phyloP scores from a whole-genome alignment of 768 basidiomycete species.

The Hemileccinum rubropunctum region DNA sequence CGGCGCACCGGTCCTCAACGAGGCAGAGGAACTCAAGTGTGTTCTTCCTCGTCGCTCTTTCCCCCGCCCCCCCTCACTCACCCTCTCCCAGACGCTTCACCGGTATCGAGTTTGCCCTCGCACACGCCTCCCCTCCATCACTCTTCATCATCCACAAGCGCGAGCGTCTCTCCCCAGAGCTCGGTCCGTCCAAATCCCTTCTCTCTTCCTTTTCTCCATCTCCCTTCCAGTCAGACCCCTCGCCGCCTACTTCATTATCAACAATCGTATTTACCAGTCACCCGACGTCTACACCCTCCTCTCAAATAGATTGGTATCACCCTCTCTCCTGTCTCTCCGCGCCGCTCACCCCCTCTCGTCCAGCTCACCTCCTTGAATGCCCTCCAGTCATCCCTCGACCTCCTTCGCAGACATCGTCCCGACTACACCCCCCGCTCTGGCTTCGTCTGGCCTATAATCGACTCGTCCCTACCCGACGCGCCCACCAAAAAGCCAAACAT shows the following conservation, averaged over 20 bases:
- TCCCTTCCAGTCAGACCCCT: constrained; percentile 60
- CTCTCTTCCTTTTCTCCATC: neutral
- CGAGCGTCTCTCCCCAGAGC: constrained; percentile 76
- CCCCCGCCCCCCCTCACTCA: constrained; percentile 1
- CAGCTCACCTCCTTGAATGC: constrained; percentile 69
- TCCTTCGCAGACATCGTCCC: constrained; percentile 69
- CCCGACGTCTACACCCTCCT: constrained; percentile 83
- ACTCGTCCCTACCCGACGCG: constrained; percentile 45
- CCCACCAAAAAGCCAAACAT: constrained; percentile 38
- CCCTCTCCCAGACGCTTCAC: constrained; percentile 63
- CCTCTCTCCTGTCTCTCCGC: neutral
- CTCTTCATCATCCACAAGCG: constrained; percentile 90
- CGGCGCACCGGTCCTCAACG: constrained; percentile 71
- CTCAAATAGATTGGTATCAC: constrained; percentile 74
- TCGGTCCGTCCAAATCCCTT: constrained; percentile 50
- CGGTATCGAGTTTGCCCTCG: constrained; percentile 84
- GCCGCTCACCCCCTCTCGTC: neutral
- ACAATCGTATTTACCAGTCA: constrained; percentile 86
- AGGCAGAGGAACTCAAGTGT: constrained; percentile 79
- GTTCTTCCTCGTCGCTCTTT: neutral
- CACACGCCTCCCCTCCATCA: constrained; percentile 74
- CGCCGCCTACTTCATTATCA: constrained; percentile 84
- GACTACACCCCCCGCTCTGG: constrained; percentile 82
- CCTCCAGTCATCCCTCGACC: constrained; percentile 74
- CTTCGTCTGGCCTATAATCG: constrained; percentile 81